A percentile compares a stretch with the other conserved stretches of the same genome.
Evolutionary conservation across 495 filamentous ascomycete genomes (phyloP).

Genomic region (Neurospora hispaniola): DNA sequence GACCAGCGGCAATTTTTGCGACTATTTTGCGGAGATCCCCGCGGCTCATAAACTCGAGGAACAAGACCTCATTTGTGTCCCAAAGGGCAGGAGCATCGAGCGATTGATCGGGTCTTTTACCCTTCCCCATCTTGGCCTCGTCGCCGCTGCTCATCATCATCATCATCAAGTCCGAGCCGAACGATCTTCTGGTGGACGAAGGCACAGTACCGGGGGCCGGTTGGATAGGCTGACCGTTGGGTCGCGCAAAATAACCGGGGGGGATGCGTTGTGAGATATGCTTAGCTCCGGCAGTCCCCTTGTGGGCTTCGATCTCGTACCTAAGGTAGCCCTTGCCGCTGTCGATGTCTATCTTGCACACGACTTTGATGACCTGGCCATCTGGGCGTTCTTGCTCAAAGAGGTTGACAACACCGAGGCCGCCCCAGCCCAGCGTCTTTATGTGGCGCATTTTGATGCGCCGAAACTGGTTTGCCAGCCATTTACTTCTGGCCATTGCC

Average conservation of each 20-base stretch:
- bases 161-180: neutral
- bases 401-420: neutral
- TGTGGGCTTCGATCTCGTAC: neutral
- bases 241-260: neutral
- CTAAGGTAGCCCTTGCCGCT: neutral
- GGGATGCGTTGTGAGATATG: neutral
- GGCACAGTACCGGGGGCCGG: neutral
- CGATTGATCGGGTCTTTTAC: neutral
- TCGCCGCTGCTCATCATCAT: neutral
- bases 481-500: neutral
- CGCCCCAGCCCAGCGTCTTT: neutral
- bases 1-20: neutral
- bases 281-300: neutral
- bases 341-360: neutral
- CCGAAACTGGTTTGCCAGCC: neutral
- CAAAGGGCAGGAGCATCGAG: neutral
- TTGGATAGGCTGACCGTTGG: neutral
- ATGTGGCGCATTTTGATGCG: neutral
- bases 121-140: neutral
- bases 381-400: neutral
- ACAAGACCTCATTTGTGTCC: neutral
- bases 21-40: constrained; percentile 2
- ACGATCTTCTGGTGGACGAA: neutral
- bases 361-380: neutral
- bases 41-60: constrained; percentile 8